phyloP scores from a whole-genome alignment of 2,329 filamentous ascomycete species.

The Lasiodiplodia sp. region DNA sequence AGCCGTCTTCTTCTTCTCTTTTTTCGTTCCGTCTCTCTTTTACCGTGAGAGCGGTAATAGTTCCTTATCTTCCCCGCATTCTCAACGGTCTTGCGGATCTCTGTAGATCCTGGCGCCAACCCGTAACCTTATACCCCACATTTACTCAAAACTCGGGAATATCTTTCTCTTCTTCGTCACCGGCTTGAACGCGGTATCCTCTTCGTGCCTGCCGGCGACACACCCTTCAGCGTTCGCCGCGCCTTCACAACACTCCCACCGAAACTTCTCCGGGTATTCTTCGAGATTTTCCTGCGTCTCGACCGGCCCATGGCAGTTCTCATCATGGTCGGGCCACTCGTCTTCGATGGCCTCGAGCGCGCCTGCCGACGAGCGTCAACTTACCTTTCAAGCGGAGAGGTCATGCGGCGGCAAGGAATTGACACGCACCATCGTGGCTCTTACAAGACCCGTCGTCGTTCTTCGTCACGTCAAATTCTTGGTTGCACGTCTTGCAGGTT shows the following conservation, averaged over 20 bases:
- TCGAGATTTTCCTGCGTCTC: slow-evolving; percentile 1
- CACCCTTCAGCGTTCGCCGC: neutral
- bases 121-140: neutral
- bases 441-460: neutral
- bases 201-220: neutral
- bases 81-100: too few relatives aligned
- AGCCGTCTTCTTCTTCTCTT: too few relatives aligned
- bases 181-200: neutral
- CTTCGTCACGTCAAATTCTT: slow-evolving; percentile 3
- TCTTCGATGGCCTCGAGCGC: neutral
- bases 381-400: too few relatives aligned
- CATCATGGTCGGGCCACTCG: neutral
- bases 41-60: too few relatives aligned
- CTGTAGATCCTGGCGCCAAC: too few relatives aligned
- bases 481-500: neutral
- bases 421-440: neutral
- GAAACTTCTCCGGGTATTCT: neutral
- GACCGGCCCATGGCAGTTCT: neutral
- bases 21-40: too few relatives aligned
- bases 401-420: neutral
- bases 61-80: too few relatives aligned
- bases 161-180: neutral
- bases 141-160: neutral
- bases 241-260: neutral
- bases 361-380: neutral